phyloP scores from a whole-genome alignment of 2,329 filamentous ascomycete species.

The Helotiales sp. region DNA sequence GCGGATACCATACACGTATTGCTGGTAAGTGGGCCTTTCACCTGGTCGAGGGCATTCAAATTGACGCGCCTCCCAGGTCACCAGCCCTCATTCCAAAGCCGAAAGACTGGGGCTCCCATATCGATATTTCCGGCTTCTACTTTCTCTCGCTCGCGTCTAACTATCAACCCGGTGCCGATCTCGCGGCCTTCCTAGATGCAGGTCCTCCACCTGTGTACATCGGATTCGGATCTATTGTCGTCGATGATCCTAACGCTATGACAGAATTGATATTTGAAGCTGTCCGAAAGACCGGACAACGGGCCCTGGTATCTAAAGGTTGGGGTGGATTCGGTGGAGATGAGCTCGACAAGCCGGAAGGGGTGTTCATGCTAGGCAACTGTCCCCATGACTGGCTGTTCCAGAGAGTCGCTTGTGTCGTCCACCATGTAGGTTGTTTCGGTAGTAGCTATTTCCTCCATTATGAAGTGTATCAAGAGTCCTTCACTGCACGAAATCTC shows the following conservation, averaged over 20 bases:
- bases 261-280: constrained; percentile 76
- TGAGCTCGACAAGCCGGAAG: constrained; percentile 68
- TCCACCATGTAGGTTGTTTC: too few species aligned
- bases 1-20: constrained; percentile 85
- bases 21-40: constrained; percentile 60
- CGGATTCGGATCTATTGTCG: constrained; percentile 82
- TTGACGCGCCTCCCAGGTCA: constrained; percentile 52
- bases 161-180: constrained; percentile 68
- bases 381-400: constrained; percentile 91
- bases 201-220: constrained; percentile 80
- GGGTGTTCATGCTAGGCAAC: constrained; percentile 83
- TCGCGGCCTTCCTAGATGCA: constrained; percentile 68
- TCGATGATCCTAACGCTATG: constrained; percentile 74
- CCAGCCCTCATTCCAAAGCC: constrained; percentile 80
- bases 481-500: too few species aligned
- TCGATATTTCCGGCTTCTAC: constrained; percentile 77
- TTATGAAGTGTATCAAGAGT: too few species aligned
- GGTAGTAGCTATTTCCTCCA: too few species aligned
- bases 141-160: constrained; percentile 71
- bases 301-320: constrained; percentile 83
- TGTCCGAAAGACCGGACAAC: constrained; percentile 66
- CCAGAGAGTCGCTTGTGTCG: constrained; percentile 77
- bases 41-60: background rate
- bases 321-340: constrained; percentile 86
- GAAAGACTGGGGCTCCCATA: constrained; percentile 73